A percentile compares a stretch with the other conserved stretches of the same genome.
Conservation (phyloP, 75 land plant genomes). For the Selaginella moellendorffii region DNA sequence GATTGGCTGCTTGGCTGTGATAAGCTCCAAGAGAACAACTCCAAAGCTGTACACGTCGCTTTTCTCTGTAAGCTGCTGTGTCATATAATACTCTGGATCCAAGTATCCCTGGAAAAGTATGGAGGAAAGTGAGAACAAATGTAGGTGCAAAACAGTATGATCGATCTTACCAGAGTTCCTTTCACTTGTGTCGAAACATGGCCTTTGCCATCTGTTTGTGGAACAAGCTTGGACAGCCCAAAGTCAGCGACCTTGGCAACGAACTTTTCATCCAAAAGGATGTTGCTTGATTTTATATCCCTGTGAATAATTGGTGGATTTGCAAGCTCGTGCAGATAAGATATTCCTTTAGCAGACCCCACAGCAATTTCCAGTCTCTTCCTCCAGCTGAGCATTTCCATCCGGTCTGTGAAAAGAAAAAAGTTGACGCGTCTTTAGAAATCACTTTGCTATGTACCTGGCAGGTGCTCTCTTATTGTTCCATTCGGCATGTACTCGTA, state of each 20-base stretch:
- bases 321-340: slow-evolving; percentile 7
- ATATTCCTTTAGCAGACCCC: background rate
- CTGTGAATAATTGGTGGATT: slow-evolving; percentile 8
- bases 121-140: background rate
- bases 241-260: slow-evolving; percentile 10
- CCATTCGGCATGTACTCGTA: slow-evolving; percentile 74
- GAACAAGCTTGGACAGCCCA: background rate
- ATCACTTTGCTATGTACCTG: slow-evolving; percentile 25
- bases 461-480: slow-evolving; percentile 39
- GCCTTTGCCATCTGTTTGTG: background rate
- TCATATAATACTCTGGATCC: slow-evolving; percentile 86
- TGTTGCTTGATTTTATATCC: slow-evolving; percentile 7
- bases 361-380: slow-evolving; percentile 5
- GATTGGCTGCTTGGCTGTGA: slow-evolving; percentile 53
- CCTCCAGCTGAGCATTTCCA: background rate
- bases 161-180: slow-evolving; percentile 13
- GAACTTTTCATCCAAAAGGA: background rate
- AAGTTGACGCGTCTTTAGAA: background rate
- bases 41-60: slow-evolving; percentile 93
- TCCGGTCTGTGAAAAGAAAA: background rate
- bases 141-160: background rate
- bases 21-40: slow-evolving; percentile 57
- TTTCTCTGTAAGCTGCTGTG: slow-evolving; percentile 65
- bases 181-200: background rate
- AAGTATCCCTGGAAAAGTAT: slow-evolving; percentile 55